Conservation (phyloP, 2,329 filamentous ascomycete genomes). For the Madurella mycetomatis region DNA sequence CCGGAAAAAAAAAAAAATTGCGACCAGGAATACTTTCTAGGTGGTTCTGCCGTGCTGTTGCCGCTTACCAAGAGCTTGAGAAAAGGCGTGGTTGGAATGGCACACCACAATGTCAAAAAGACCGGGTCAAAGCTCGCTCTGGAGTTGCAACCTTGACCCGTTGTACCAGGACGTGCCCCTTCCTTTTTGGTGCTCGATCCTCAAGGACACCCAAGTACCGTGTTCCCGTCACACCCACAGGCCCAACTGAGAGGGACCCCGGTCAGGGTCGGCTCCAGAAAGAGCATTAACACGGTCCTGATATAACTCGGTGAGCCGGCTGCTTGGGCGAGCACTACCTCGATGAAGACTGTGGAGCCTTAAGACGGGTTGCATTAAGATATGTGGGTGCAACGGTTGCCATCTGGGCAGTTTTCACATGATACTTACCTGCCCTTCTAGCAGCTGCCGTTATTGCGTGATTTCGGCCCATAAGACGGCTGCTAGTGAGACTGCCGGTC, state of each 20-base stretch:
- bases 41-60: not conserved
- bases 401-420: not conserved
- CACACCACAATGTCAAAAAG: too few species aligned
- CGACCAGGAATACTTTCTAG: not conserved
- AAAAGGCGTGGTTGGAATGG: too few species aligned
- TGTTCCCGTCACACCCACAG: not conserved
- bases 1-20: not conserved
- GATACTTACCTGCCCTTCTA: not conserved
- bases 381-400: not conserved
- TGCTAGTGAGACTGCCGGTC: not conserved
- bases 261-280: not conserved
- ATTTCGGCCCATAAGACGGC: not conserved
- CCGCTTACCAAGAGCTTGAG: not conserved
- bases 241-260: not conserved
- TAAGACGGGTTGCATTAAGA: slow-evolving; percentile 8
- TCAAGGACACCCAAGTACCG: too few species aligned
- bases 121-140: not conserved
- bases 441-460: not conserved
- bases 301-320: slow-evolving; percentile 21
- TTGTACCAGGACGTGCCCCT: too few species aligned
- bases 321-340: slow-evolving; percentile 11
- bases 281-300: slow-evolving; percentile 8
- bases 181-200: not conserved
- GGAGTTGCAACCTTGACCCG: not conserved
- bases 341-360: slow-evolving; percentile 11